Evolutionary conservation across 345 rosid genomes (phyloP).

Genomic region (Toxicodendron radicans): DNA sequence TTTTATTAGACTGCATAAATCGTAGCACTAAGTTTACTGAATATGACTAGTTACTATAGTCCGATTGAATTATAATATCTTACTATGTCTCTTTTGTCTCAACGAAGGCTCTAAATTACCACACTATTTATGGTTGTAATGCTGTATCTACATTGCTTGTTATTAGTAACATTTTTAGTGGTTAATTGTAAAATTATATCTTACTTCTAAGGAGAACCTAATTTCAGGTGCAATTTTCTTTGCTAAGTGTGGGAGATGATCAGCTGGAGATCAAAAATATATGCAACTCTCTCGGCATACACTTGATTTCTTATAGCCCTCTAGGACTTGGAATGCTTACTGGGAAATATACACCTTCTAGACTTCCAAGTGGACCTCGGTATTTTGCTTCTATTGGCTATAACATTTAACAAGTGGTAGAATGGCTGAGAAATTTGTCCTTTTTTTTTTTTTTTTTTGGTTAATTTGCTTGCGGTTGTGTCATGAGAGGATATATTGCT

Average conservation of each 20-base stretch:
- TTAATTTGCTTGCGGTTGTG: not conserved
- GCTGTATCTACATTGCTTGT: not conserved
- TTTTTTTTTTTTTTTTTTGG: no score
- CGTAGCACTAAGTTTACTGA: not conserved
- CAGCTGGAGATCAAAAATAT: conserved; percentile 66
- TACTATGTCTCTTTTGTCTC: not conserved
- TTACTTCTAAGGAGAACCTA: conserved; percentile 3
- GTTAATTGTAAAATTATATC: conserved; percentile 1
- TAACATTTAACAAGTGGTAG: not conserved
- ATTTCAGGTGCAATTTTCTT: conserved; percentile 76
- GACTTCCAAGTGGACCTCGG: conserved; percentile 85
- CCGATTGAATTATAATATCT: not conserved
- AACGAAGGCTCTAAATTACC: not conserved
- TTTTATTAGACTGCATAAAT: not conserved
- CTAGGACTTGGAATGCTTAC: conserved; percentile 95
- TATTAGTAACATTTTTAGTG: not conserved
- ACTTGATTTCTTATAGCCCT: conserved; percentile 86
- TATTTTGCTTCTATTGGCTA: conserved; percentile 19
- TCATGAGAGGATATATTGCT: not conserved
- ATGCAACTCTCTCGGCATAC: conserved; percentile 65
- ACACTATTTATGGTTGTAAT: not conserved
- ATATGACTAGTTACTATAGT: not conserved
- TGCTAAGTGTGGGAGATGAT: conserved; percentile 81
- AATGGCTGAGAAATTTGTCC: not conserved
- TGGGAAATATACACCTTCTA: conserved; percentile 74